Evolutionary conservation across 1,284 basidiomycete genomes (phyloP).

Genomic region (Rhodotorula sp.): DNA sequence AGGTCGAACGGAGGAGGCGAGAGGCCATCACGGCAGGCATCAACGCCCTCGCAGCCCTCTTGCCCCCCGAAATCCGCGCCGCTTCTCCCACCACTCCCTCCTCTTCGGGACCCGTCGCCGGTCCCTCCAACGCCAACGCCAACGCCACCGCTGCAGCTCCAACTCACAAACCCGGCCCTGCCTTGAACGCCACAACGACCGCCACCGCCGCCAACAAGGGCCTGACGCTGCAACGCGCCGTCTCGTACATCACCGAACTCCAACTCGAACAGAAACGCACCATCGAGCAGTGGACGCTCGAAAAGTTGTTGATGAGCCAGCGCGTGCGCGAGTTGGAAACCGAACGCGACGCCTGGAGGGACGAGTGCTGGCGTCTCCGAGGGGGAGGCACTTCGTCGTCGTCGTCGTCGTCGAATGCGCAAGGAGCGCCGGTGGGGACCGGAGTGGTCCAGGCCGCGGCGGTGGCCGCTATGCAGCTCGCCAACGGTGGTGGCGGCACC

Average conservation of each 20-base stretch:
- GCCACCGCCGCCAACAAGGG: constrained; percentile 3
- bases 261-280: neutral
- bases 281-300: constrained; percentile 13
- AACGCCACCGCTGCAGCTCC: too few relatives aligned
- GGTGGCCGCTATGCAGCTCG: too few relatives aligned
- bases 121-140: neutral
- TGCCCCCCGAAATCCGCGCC: neutral
- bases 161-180: neutral
- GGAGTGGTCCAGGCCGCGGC: too few relatives aligned
- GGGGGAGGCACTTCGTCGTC: neutral
- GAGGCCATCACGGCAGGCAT: constrained; percentile 11
- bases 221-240: neutral
- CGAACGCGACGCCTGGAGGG: neutral
- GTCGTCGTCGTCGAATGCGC: too few relatives aligned
- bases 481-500: too few relatives aligned
- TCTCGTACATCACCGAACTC: constrained; percentile 2
- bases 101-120: neutral
- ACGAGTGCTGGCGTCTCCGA: neutral
- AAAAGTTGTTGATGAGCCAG: constrained; percentile 6
- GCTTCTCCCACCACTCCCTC: neutral
- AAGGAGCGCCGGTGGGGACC: too few relatives aligned
- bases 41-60: neutral
- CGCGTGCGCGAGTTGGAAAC: neutral
- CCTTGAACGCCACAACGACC: neutral
- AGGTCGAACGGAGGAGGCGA: constrained; percentile 7